Base-by-base conservation (phyloP, 371 early-diverging fungal genomes). In the Lichtheimia corymbifera region DNA sequence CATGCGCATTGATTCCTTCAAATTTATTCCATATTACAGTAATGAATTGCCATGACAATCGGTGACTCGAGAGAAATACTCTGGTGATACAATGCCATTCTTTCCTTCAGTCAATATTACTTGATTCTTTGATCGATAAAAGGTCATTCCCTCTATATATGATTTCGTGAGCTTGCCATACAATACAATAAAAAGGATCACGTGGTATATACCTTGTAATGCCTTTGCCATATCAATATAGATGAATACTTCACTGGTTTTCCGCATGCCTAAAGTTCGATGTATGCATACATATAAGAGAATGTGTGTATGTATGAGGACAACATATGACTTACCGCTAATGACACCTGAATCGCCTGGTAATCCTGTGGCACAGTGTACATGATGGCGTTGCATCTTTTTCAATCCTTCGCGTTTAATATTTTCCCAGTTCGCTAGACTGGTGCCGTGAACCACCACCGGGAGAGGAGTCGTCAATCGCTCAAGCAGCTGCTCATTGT, bases 361-460 rank as follows among this genome's bases (percentile, higher is more conserved):
- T 50, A 85, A 65, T 0, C 95, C 95, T 2, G 78, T 55, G 0
- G 96, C 93, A 68, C 91, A 86, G 64, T 97, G 97, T 51, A 97
- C 93, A 76, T 97, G 95, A 49, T 90, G 90, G 42, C 97, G 85
- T n/a, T 52, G 53, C 96, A 96, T 96, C 20, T 64, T 71, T 6
- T 72, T 80, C 22, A 96, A 74, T 9, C 80, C 52, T 11, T 63
- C 50, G 69, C 68, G 80, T 77, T 86, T 53, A 50, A 94, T 93
- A 17, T 49, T 35, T n/a, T 56, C 17, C 92, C 89, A 93, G 25
- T 70, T 73, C 4, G 64, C 67, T 5, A 62, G 50, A 54, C 65
- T 77, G 3, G 95, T 96, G 12, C 95, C 96, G 59, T 96, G 95
- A 4, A 58, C 61, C 0, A 58, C 58, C 22, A 22, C 18, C 1